Conservation (phyloP, 208 protist species). For the Endotrypanum monterogeii region DNA sequence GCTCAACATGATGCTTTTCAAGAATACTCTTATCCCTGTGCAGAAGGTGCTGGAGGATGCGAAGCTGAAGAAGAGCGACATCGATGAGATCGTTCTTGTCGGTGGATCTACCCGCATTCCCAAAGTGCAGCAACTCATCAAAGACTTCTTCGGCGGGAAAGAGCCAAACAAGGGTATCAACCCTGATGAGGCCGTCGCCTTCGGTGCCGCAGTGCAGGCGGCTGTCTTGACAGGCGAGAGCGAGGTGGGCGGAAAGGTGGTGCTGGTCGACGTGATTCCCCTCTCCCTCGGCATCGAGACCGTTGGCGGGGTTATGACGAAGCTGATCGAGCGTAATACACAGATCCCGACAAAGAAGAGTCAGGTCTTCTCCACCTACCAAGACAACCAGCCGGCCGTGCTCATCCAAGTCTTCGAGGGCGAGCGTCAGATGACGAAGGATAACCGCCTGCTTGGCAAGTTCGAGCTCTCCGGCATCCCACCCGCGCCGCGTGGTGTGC, state of each 20-base stretch:
- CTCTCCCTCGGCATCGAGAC: constrained; percentile 95
- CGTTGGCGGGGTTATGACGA: constrained; percentile 95
- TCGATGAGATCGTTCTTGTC: constrained; percentile 96
- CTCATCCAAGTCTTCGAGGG: constrained; percentile 95
- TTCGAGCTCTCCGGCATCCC: constrained; percentile 97
- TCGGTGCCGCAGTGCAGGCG: constrained; percentile 97
- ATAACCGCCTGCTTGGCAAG: constrained; percentile 94
- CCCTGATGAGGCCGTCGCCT: constrained; percentile 94
- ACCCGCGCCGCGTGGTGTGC: constrained; percentile 94
- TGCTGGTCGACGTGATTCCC: constrained; percentile 90
- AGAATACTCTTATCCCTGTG: constrained; percentile 80
- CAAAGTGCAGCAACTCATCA: constrained; percentile 97
- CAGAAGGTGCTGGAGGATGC: constrained; percentile 90
- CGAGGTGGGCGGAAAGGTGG: constrained; percentile 70
- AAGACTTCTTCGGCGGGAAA: constrained; percentile 95
- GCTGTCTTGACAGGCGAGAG: constrained; percentile 87
- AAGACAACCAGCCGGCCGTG: constrained; percentile 92
- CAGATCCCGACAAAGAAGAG: constrained; percentile 84
- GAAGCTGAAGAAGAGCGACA: constrained; percentile 81
- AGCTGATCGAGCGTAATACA: constrained; percentile 88
- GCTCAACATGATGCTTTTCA: constrained; percentile 89
- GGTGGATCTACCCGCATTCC: constrained; percentile 98
- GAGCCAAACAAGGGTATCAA: constrained; percentile 94
- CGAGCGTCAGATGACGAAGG: constrained; percentile 88
- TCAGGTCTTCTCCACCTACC: constrained; percentile 87